A percentile compares a stretch with the other conserved stretches of the same genome.
Evolutionary conservation across 208 protist genomes (phyloP).

Genomic region (Trypanosoma vivax): DNA sequence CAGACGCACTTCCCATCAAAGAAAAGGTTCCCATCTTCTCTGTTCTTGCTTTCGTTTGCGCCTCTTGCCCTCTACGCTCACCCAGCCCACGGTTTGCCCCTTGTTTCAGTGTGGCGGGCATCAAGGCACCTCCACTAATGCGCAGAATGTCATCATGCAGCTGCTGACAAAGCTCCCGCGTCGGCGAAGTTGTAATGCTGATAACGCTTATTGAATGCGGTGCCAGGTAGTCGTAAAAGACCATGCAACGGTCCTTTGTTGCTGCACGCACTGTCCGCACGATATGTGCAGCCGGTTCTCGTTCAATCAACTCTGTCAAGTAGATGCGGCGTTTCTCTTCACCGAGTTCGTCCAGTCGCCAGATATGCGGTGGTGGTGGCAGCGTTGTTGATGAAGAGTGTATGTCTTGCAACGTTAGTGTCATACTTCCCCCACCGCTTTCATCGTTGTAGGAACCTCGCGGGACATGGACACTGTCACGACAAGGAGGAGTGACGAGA

Average conservation of each 20-base stretch:
- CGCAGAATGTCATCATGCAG: constrained; percentile 65
- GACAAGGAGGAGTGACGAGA: constrained; percentile 17
- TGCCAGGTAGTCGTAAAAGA: constrained; percentile 78
- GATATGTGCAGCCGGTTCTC: constrained; percentile 69
- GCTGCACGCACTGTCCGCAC: constrained; percentile 58
- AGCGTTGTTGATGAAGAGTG: background rate
- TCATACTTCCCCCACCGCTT: background rate
- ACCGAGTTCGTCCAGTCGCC: constrained; percentile 73
- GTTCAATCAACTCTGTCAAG: constrained; percentile 63
- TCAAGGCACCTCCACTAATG: constrained; percentile 51
- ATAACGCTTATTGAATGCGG: constrained; percentile 48
- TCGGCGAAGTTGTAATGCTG: constrained; percentile 29
- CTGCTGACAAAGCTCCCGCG: constrained; percentile 27
- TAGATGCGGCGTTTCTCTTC: constrained; percentile 49
- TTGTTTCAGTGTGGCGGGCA: constrained; percentile 21
- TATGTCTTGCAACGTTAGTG: background rate
- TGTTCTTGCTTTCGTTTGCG: background rate
- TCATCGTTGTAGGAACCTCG: background rate
- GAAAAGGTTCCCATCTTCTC: too few species aligned
- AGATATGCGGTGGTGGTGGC: constrained; percentile 26
- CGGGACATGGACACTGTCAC: background rate
- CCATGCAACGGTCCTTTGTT: constrained; percentile 71
- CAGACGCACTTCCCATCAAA: too few species aligned
- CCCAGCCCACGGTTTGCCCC: background rate
- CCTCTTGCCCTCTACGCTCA: background rate